Conservation (phyloP, 1,139 yeast genomes). For the Saccharomyces pastorianus region DNA sequence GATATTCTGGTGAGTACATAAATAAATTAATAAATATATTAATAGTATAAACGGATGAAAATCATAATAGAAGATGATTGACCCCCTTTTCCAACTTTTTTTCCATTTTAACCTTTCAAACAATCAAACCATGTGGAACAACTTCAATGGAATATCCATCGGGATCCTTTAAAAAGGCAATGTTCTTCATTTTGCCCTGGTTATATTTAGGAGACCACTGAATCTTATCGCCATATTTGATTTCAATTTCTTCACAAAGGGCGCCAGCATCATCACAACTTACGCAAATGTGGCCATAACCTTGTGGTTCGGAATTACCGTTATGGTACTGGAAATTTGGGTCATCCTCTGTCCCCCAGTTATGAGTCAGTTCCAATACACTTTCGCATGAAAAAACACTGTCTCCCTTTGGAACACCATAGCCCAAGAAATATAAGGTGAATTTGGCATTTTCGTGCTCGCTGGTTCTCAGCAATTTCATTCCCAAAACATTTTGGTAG, state of each 20-base stretch:
- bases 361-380: slow-evolving; percentile 80
- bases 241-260: slow-evolving; percentile 47
- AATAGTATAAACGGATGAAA: background rate
- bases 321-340: slow-evolving; percentile 68
- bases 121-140: slow-evolving; percentile 34
- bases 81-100: background rate
- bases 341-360: slow-evolving; percentile 89
- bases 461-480: slow-evolving; percentile 54
- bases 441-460: slow-evolving; percentile 66
- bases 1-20: slow-evolving; percentile 9
- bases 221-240: slow-evolving; percentile 39
- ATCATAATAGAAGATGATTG: background rate
- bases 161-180: slow-evolving; percentile 82
- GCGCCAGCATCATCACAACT: slow-evolving; percentile 57
- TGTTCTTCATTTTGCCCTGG: slow-evolving; percentile 47
- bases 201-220: slow-evolving; percentile 50
- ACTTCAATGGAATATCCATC: slow-evolving; percentile 84
- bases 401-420: slow-evolving; percentile 36
- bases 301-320: slow-evolving; percentile 72
- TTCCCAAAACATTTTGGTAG: slow-evolving; percentile 70
- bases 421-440: slow-evolving; percentile 79
- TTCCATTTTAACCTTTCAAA: background rate
- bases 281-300: slow-evolving; percentile 81
- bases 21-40: background rate
- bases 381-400: slow-evolving; percentile 43